Percentiles rank a stretch among this genome's conserved stretches.
Evolutionary conservation across 352 stramenopile genomes (phyloP).

Genomic region (Phytopythium litorale): DNA sequence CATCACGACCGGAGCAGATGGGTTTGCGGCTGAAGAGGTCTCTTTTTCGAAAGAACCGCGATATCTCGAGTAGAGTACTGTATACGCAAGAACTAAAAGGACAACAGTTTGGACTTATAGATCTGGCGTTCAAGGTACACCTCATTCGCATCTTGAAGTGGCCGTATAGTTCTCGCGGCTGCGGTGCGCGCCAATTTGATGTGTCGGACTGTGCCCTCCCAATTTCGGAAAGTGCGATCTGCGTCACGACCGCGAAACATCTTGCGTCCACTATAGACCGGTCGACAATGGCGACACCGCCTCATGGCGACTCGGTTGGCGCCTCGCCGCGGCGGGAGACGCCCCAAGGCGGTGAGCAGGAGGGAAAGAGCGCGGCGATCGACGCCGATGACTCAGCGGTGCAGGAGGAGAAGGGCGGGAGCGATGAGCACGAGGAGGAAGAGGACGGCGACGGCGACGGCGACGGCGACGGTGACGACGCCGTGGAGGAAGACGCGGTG

Average conservation of each 20-base stretch:
- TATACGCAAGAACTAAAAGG: conserved; percentile 3
- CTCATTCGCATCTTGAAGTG: neutral
- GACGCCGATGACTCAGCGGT: conserved; percentile 3
- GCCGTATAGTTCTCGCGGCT: neutral
- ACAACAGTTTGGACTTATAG: neutral
- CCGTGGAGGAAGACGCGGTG: conserved; percentile 34
- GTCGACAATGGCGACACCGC: neutral
- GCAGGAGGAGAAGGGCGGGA: conserved; percentile 10
- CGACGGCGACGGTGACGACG: conserved; percentile 17
- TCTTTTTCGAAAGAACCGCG: conserved; percentile 4
- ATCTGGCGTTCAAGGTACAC: neutral
- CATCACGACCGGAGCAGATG: neutral
- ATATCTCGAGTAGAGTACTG: conserved; percentile 3
- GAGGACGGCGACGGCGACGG: neutral
- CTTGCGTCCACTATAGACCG: neutral
- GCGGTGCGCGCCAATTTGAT: neutral
- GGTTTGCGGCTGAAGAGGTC: neutral
- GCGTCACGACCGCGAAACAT: neutral
- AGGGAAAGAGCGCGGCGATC: neutral
- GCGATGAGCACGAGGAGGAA: conserved; percentile 10
- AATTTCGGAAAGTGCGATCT: neutral
- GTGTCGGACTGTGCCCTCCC: neutral
- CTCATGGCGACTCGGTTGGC: neutral
- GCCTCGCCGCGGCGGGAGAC: neutral
- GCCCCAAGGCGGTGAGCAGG: neutral